These are phyloP conservation scores for Ophiostoma sp. DNA, from an alignment of 2,329 filamentous ascomycete species.

Conservation along the genomic window DNA sequence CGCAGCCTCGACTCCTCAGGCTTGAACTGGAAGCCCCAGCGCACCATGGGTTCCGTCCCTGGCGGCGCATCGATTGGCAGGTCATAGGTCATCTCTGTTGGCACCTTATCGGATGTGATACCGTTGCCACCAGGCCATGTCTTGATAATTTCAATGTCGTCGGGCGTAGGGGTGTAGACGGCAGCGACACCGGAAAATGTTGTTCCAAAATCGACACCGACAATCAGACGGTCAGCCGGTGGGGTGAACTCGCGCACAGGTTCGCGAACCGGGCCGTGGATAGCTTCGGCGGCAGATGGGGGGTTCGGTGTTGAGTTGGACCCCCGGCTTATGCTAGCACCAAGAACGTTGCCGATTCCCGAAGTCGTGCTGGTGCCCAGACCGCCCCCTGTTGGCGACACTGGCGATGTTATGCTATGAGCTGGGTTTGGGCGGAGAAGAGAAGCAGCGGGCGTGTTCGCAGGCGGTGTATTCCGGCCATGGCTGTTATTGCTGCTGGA, in stretches of 20 bases:
- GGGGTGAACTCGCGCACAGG: slow-evolving; percentile 48
- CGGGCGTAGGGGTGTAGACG: slow-evolving; percentile 68
- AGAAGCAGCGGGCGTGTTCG: background rate
- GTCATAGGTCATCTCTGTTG: slow-evolving; percentile 68
- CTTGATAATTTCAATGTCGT: slow-evolving; percentile 79
- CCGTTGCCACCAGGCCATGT: slow-evolving; percentile 78
- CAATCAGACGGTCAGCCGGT: slow-evolving; percentile 60
- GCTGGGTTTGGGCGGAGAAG: background rate
- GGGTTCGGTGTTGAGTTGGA: slow-evolving; percentile 37
- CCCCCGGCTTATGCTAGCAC: background rate
- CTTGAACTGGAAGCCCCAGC: slow-evolving; percentile 81
- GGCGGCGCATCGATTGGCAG: slow-evolving; percentile 35
- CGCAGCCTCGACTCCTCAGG: slow-evolving; percentile 69
- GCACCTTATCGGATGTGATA: slow-evolving; percentile 83
- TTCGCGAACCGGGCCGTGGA: slow-evolving; percentile 56
- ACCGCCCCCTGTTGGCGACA: background rate
- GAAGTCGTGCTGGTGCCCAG: slow-evolving; percentile 29
- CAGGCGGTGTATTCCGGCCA: background rate
- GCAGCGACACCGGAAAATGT: slow-evolving; percentile 73
- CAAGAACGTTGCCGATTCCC: background rate
- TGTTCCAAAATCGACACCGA: slow-evolving; percentile 79
- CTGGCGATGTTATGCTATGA: background rate
- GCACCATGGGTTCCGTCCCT: slow-evolving; percentile 46
- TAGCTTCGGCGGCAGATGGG: slow-evolving; percentile 48
- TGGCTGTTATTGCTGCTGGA: background rate